These are phyloP conservation scores for Artemisia argyi DNA, from an alignment of 129 eudicot species.

Conservation along the genomic window DNA sequence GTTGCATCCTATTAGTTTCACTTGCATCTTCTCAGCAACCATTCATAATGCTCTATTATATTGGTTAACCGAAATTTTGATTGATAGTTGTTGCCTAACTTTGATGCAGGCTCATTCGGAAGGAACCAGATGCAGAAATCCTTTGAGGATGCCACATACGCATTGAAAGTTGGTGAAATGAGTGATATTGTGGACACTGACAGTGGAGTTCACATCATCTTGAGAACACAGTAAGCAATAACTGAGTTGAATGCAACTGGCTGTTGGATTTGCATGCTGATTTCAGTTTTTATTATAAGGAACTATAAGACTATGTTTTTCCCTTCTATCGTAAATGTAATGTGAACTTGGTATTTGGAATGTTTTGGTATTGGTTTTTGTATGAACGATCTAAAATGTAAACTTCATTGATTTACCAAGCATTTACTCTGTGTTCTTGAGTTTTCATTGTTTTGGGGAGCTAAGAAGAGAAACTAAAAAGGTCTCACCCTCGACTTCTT, in stretches of 20 bases:
- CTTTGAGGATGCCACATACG: slow-evolving; percentile 83
- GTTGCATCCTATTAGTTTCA: no score
- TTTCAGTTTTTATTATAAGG: slow-evolving; percentile 17
- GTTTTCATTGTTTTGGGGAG: not conserved
- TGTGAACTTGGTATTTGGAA: not conserved
- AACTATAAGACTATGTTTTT: slow-evolving; percentile 25
- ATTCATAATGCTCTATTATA: not conserved
- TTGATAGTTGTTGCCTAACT: not conserved
- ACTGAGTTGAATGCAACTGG: not conserved
- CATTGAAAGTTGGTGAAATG: slow-evolving; percentile 63
- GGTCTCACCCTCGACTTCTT: no score
- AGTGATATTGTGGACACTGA: slow-evolving; percentile 80
- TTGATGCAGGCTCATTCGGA: slow-evolving; percentile 68
- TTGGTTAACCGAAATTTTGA: not conserved
- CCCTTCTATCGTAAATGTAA: slow-evolving; percentile 22
- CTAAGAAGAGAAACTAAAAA: not conserved
- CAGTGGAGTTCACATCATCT: slow-evolving; percentile 78
- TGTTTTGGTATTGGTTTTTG: slow-evolving; percentile 18
- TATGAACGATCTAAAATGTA: not conserved
- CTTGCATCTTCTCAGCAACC: no score
- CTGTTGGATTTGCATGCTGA: not conserved
- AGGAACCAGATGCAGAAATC: slow-evolving; percentile 93
- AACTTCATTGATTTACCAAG: not conserved
- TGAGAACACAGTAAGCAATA: slow-evolving; percentile 37
- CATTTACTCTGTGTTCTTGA: not conserved